Conservation (phyloP, 148 eudicot genomes). For the Bassia scoparia region DNA sequence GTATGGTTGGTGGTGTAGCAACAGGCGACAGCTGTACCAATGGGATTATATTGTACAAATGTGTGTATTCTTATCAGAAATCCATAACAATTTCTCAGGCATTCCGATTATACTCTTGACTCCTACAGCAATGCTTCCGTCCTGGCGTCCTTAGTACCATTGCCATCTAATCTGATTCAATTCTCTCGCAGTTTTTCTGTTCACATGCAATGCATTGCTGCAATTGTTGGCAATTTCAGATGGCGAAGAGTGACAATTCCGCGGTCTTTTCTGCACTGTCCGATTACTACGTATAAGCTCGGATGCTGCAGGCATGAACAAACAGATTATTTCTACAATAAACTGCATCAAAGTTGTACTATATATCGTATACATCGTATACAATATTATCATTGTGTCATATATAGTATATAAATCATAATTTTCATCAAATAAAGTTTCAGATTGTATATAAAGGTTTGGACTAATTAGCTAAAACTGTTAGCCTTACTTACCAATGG, state of each 20-base stretch:
- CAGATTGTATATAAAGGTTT: no score
- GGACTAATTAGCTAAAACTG: no score
- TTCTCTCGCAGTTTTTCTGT: slow-evolving; percentile 25
- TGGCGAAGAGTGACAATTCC: slow-evolving; percentile 42
- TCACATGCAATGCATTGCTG: slow-evolving; percentile 40
- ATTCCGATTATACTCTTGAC: slow-evolving; percentile 32
- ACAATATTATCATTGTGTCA: no score
- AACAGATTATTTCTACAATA: no score
- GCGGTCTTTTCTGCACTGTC: slow-evolving; percentile 15
- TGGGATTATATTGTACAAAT: slow-evolving; percentile 28
- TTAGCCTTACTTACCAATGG: no score
- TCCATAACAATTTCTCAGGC: slow-evolving; percentile 3
- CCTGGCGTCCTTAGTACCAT: slow-evolving; percentile 4
- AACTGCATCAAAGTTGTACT: no score
- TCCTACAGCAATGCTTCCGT: slow-evolving; percentile 27
- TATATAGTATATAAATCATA: no score
- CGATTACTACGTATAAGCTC: slow-evolving; percentile 32
- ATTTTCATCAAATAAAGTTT: no score
- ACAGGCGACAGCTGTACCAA: slow-evolving; percentile 15
- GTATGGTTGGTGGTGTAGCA: slow-evolving; percentile 7
- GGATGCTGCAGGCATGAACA: no score
- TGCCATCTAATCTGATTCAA: slow-evolving; percentile 26
- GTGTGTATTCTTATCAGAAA: slow-evolving; percentile 20
- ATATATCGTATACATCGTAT: no score
- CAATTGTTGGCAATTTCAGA: slow-evolving; percentile 35